These are phyloP conservation scores for Luvunga scandens DNA, from an alignment of 345 rosid genomes.

Conservation along the genomic window DNA sequence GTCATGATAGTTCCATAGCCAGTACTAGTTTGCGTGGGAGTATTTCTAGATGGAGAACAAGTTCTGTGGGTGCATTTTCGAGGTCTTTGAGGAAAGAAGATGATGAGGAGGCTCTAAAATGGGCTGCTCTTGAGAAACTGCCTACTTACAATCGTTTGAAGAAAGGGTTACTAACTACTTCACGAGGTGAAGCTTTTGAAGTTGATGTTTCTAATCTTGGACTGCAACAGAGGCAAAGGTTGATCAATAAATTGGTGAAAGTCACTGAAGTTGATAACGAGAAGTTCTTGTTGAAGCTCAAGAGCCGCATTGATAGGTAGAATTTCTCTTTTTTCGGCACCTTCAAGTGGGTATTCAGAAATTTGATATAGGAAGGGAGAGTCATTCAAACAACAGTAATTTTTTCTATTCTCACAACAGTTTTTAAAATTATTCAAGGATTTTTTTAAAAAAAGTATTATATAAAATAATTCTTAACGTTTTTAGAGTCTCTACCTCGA, in stretches of 20 bases:
- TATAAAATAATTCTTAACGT: no score
- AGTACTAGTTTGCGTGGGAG: neutral
- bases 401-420: no score
- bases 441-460: no score
- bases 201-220: conserved; percentile 23
- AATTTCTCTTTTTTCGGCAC: neutral
- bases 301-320: conserved; percentile 32
- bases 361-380: no score
- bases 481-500: no score
- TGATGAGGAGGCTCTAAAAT: conserved; percentile 56
- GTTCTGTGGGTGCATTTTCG: conserved; percentile 44
- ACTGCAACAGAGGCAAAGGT: conserved; percentile 15
- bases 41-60: conserved; percentile 28
- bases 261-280: conserved; percentile 35
- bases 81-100: conserved; percentile 59
- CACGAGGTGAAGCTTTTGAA: conserved; percentile 18
- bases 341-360: no score
- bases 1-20: neutral
- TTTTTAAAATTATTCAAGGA: no score
- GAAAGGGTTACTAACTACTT: conserved; percentile 36
- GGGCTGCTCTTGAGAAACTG: conserved; percentile 53
- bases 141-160: conserved; percentile 43
- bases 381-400: no score
- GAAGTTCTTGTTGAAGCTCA: conserved; percentile 30
- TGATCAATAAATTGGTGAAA: conserved; percentile 29